Conservation (phyloP, 2,329 filamentous ascomycete species). For the Colletotrichum brevisporum region DNA sequence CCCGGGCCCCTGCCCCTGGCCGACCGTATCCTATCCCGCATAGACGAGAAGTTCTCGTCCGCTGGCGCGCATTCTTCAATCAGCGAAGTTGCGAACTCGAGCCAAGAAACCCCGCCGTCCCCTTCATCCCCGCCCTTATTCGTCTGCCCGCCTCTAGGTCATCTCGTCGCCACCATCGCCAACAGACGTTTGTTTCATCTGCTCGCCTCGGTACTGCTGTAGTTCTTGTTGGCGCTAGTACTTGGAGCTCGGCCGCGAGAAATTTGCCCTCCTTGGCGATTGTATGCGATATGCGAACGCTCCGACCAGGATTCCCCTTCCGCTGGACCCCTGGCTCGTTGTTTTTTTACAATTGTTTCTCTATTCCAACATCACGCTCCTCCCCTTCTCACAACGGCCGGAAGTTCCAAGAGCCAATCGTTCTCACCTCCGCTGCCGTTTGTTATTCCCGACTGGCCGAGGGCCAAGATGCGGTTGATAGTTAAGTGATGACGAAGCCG, state of each 20-base stretch:
- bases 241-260: too few species aligned
- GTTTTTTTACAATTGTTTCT: background rate
- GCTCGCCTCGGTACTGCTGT: background rate
- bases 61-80: conserved; percentile 6
- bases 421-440: background rate
- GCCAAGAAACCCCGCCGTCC: background rate
- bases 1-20: background rate
- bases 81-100: background rate
- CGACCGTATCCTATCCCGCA: background rate
- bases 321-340: background rate
- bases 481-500: conserved; percentile 5
- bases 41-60: too few species aligned
- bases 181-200: background rate
- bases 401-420: background rate
- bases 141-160: background rate
- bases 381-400: background rate
- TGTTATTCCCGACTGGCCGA: background rate
- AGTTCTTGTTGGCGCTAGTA: background rate
- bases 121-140: conserved; percentile 9
- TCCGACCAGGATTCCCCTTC: background rate
- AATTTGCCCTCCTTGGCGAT: too few species aligned
- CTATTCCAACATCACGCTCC: background rate
- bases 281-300: background rate
- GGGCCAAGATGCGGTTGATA: background rate
- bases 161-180: background rate